Conservation (phyloP, 768 basidiomycete genomes). For the Mrakia gelida region DNA sequence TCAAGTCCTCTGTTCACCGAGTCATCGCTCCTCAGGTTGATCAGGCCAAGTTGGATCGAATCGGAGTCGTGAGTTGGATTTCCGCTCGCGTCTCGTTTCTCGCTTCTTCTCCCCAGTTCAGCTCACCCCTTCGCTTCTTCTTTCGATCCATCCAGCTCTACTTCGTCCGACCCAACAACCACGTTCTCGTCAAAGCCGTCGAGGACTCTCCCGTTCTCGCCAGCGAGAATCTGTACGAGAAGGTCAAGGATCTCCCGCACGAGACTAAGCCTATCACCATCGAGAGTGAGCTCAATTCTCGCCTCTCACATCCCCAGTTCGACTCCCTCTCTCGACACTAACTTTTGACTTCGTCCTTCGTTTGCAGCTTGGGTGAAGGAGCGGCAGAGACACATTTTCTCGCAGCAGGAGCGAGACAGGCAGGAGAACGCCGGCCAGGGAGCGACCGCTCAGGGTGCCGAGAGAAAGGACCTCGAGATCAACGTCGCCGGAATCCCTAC, state of each 20-base stretch:
- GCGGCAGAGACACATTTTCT: not conserved
- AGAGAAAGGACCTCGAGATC: not conserved
- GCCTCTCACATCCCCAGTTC: not conserved
- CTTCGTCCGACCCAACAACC: constrained; percentile 47
- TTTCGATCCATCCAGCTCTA: not conserved
- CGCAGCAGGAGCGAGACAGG: not conserved
- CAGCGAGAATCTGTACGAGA: constrained; percentile 50
- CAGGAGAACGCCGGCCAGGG: not conserved
- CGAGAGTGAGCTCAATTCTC: not conserved
- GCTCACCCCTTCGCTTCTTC: not conserved
- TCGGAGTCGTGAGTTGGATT: constrained; percentile 44
- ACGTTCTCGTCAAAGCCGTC: constrained; percentile 49
- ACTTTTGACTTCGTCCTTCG: not conserved
- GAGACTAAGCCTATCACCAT: constrained; percentile 20
- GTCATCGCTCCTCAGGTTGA: constrained; percentile 53
- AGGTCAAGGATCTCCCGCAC: constrained; percentile 33
- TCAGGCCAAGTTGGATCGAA: constrained; percentile 53
- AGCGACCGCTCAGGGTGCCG: not conserved
- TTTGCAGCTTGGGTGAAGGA: not conserved
- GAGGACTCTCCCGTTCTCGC: constrained; percentile 50
- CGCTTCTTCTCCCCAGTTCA: not conserved
- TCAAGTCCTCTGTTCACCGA: constrained; percentile 51
- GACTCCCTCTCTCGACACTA: not conserved
- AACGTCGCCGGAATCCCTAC: not conserved
- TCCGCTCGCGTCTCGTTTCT: not conserved